These are phyloP conservation scores for Cystobasidium pallidum DNA, from an alignment of 1,284 basidiomycete species.

Conservation along the genomic window DNA sequence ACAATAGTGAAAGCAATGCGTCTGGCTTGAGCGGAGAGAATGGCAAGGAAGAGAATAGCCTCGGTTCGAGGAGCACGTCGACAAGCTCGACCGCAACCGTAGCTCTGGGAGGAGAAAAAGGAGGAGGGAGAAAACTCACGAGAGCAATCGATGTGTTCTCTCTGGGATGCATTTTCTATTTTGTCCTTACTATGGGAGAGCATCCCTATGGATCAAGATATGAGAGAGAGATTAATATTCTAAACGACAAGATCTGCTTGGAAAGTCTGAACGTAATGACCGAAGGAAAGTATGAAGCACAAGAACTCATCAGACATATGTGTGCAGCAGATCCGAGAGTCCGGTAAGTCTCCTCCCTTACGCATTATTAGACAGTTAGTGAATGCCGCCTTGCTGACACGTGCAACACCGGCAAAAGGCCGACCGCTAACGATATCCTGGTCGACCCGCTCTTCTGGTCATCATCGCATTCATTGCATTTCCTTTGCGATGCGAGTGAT, in stretches of 20 bases:
- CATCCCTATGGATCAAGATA: constrained; percentile 91
- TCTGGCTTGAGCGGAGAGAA: constrained; percentile 14
- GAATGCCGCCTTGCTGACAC: constrained; percentile 5
- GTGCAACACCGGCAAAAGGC: constrained; percentile 62
- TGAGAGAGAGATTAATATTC: constrained; percentile 87
- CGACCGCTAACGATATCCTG: constrained; percentile 81
- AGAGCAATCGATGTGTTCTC: constrained; percentile 94
- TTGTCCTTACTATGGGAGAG: constrained; percentile 79
- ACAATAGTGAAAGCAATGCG: background rate
- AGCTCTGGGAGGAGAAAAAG: constrained; percentile 55
- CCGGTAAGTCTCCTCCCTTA: constrained; percentile 63
- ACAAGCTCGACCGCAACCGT: constrained; percentile 39
- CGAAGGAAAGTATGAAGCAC: constrained; percentile 85
- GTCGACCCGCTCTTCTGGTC: constrained; percentile 98
- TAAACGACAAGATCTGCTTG: constrained; percentile 73
- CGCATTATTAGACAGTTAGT: background rate
- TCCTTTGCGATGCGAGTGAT: constrained; percentile 95
- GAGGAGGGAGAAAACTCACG: constrained; percentile 71
- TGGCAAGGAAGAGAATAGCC: constrained; percentile 59
- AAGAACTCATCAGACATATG: constrained; percentile 75
- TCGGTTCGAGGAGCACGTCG: constrained; percentile 54
- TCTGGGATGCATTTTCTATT: constrained; percentile 89
- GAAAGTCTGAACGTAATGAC: constrained; percentile 67
- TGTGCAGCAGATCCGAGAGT: constrained; percentile 71
- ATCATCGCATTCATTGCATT: constrained; percentile 77